Evolutionary conservation across 1,284 basidiomycete genomes (phyloP).

Genomic region (Microbotryum scabiosae): DNA sequence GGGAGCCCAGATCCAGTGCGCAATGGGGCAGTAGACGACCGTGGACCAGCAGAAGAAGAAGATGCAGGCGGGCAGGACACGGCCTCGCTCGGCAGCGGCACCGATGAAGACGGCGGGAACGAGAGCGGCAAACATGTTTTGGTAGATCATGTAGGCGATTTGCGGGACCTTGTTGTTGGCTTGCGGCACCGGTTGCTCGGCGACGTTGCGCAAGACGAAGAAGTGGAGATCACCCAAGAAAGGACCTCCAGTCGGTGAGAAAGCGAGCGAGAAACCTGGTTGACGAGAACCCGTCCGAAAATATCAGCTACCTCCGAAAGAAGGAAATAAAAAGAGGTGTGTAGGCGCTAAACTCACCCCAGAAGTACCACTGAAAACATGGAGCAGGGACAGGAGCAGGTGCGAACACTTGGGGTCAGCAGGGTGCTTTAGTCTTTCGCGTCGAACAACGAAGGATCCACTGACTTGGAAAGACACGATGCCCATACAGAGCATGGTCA

Average conservation of each 20-base stretch:
- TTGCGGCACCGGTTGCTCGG: slow-evolving; percentile 62
- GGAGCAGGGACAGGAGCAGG: neutral
- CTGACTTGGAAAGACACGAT: slow-evolving; percentile 58
- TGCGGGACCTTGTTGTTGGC: slow-evolving; percentile 48
- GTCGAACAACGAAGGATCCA: neutral
- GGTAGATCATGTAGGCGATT: slow-evolving; percentile 56
- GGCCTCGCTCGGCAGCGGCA: slow-evolving; percentile 73
- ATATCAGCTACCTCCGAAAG: neutral
- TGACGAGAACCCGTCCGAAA: no score
- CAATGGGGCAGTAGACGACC: slow-evolving; percentile 32
- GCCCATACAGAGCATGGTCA: slow-evolving; percentile 49
- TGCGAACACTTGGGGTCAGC: neutral
- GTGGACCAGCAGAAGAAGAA: slow-evolving; percentile 71
- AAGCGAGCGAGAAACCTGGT: slow-evolving; percentile 38
- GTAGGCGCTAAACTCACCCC: slow-evolving; percentile 30
- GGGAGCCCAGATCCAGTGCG: slow-evolving; percentile 32
- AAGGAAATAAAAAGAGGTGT: neutral
- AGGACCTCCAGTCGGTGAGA: slow-evolving; percentile 52
- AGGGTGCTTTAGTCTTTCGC: neutral
- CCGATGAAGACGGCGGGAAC: slow-evolving; percentile 63
- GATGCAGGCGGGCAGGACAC: slow-evolving; percentile 77
- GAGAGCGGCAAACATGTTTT: slow-evolving; percentile 77
- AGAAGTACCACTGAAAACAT: slow-evolving; percentile 38
- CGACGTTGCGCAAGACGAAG: slow-evolving; percentile 55
- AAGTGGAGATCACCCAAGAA: slow-evolving; percentile 66